phyloP scores from a whole-genome alignment of 1,284 basidiomycete species.

The Gymnopus androsaceus region DNA sequence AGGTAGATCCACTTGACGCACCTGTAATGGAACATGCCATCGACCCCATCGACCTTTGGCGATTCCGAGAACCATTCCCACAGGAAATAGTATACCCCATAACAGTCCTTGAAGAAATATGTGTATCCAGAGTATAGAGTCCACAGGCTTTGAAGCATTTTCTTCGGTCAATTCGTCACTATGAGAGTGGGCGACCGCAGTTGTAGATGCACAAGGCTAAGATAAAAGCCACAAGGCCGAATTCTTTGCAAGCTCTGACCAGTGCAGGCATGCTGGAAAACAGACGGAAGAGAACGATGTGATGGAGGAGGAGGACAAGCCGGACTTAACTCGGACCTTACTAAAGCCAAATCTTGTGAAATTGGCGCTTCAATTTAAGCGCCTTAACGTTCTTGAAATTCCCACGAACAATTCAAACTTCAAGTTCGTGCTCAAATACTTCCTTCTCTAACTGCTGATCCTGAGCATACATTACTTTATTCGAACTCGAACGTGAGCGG shows the following conservation, averaged over 20 bases:
- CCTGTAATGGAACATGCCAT: slow-evolving; percentile 88
- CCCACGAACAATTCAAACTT: no score
- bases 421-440: no score
- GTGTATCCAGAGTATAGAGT: slow-evolving; percentile 79
- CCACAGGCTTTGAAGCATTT: slow-evolving; percentile 66
- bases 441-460: no score
- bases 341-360: no score
- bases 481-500: no score
- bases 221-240: not conserved
- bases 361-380: no score
- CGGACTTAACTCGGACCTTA: no score
- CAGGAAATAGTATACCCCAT: slow-evolving; percentile 83
- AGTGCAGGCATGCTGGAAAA: not conserved
- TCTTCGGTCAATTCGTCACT: slow-evolving; percentile 65
- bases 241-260: not conserved
- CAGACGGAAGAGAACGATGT: not conserved
- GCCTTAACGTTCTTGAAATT: no score
- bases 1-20: slow-evolving; percentile 29
- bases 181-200: slow-evolving; percentile 55
- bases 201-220: not conserved
- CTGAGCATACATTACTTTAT: no score
- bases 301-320: not conserved
- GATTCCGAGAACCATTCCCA: slow-evolving; percentile 86
- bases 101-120: slow-evolving; percentile 74
- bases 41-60: slow-evolving; percentile 78